Percentiles rank a stretch among this genome's conserved stretches.
phyloP scores from a whole-genome alignment of 768 basidiomycete genomes.

The Sistotremastrum niveocremeum region DNA sequence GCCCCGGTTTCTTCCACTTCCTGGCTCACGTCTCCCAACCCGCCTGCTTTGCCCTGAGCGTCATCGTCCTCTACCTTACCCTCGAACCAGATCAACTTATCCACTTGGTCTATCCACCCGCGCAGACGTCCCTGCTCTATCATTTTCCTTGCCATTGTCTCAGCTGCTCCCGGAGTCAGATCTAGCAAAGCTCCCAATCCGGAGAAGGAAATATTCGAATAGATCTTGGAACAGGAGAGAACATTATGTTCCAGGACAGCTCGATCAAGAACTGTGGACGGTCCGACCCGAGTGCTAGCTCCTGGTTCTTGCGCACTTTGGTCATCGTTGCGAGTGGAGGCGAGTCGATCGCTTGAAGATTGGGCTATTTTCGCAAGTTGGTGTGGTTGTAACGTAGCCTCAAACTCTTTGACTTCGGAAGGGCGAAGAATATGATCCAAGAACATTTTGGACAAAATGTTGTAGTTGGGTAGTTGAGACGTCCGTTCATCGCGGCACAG shows the following conservation, averaged over 20 bases:
- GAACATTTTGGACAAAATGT: slow-evolving; percentile 96
- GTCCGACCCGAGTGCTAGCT: slow-evolving; percentile 72
- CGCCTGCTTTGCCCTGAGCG: slow-evolving; percentile 89
- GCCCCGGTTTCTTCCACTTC: slow-evolving; percentile 80
- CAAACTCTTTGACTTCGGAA: slow-evolving; percentile 81
- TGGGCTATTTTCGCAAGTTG: slow-evolving; percentile 88
- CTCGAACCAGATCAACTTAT: slow-evolving; percentile 89
- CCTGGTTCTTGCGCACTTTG: slow-evolving; percentile 36
- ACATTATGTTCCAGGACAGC: slow-evolving; percentile 99
- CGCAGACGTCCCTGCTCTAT: slow-evolving; percentile 92
- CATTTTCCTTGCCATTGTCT: slow-evolving; percentile 97
- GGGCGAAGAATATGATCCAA: slow-evolving; percentile 92
- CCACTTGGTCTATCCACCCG: slow-evolving; percentile 92
- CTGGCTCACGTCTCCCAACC: slow-evolving; percentile 77
- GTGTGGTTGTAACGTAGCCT: slow-evolving; percentile 75
- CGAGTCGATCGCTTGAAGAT: slow-evolving; percentile 69
- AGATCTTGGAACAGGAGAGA: slow-evolving; percentile 90
- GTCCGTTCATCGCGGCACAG: slow-evolving; percentile 92
- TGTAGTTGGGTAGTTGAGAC: slow-evolving; percentile 61
- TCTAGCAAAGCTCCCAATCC: slow-evolving; percentile 88
- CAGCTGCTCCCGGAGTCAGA: slow-evolving; percentile 83
- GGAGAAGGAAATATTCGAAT: slow-evolving; percentile 92
- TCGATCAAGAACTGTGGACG: slow-evolving; percentile 89
- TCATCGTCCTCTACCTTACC: slow-evolving; percentile 76
- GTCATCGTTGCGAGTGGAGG: slow-evolving; percentile 50